A percentile compares a stretch with the other conserved stretches of the same genome.
Conservation (phyloP, 2,329 filamentous ascomycete genomes). For the Cercospora sp. region DNA sequence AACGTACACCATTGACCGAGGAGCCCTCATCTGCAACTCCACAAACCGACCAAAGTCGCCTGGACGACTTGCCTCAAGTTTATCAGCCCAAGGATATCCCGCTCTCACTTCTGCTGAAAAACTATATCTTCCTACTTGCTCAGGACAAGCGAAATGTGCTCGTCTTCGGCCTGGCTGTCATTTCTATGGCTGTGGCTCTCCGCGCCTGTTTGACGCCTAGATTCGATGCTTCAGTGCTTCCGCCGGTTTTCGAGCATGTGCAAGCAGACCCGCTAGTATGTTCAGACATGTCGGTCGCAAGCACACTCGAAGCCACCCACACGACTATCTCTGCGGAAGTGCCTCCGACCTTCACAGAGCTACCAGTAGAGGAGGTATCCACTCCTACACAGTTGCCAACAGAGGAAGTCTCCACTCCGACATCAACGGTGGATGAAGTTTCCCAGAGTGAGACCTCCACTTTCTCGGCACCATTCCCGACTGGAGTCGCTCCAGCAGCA, state of each 20-base stretch:
- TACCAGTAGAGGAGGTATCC: background rate
- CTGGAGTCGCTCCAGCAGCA: background rate
- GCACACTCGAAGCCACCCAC: background rate
- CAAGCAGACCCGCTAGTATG: background rate
- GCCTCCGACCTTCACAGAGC: background rate
- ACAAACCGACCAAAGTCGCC: background rate
- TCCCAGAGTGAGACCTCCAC: background rate
- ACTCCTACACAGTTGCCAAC: background rate
- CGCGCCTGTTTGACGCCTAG: slow-evolving; percentile 15
- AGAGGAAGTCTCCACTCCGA: background rate
- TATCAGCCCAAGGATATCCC: slow-evolving; percentile 49
- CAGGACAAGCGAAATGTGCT: slow-evolving; percentile 56
- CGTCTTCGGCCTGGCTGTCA: slow-evolving; percentile 46
- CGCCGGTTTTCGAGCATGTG: background rate
- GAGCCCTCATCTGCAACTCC: background rate
- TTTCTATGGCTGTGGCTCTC: slow-evolving; percentile 24
- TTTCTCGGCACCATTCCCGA: background rate
- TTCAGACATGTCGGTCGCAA: background rate
- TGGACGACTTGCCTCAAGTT: slow-evolving; percentile 33
- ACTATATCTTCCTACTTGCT: slow-evolving; percentile 55
- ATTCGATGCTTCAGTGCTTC: background rate
- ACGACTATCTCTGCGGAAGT: background rate
- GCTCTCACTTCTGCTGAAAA: slow-evolving; percentile 53
- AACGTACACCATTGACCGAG: background rate
- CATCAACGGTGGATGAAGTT: background rate